Conservation (phyloP, 2,329 filamentous ascomycete species). For the Spiromastix sp. region DNA sequence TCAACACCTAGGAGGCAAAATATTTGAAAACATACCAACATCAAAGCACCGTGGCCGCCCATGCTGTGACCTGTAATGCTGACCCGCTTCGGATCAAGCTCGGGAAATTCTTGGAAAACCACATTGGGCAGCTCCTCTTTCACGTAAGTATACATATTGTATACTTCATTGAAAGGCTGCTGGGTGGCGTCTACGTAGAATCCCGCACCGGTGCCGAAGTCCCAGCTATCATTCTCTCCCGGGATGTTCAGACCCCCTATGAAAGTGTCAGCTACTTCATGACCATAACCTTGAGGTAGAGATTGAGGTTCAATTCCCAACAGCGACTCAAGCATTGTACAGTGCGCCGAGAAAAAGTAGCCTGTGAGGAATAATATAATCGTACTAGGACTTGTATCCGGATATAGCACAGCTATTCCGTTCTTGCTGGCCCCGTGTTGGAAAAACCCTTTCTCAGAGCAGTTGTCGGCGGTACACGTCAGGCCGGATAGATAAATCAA, state of each 20-base stretch:
- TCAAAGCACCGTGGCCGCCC: conserved; percentile 93
- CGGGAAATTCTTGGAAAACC: conserved; percentile 61
- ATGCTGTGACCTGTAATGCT: conserved; percentile 92
- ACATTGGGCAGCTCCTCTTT: conserved; percentile 69
- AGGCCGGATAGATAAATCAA: conserved; percentile 90
- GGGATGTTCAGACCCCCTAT: conserved; percentile 63
- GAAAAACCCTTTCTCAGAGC: conserved; percentile 75
- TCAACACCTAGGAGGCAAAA: too few relatives aligned
- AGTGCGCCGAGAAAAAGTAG: too few relatives aligned
- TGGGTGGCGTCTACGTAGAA: conserved; percentile 88
- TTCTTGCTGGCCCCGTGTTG: conserved; percentile 68
- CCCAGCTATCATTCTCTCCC: conserved; percentile 78
- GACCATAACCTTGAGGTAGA: too few relatives aligned
- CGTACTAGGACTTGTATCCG: conserved; percentile 83
- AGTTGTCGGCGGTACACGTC: conserved; percentile 83
- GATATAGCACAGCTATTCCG: conserved; percentile 87
- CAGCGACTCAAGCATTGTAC: too few relatives aligned
- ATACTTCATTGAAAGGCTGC: conserved; percentile 63
- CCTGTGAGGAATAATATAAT: too few relatives aligned
- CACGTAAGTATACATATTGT: conserved; percentile 93
- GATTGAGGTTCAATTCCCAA: conserved; percentile 1
- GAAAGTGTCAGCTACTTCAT: not conserved
- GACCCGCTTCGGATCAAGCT: conserved; percentile 60
- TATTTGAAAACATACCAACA: conserved; percentile 48
- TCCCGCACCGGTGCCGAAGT: conserved; percentile 84